Base-by-base conservation (phyloP, 768 basidiomycete species). In the Paxillus involutus region DNA sequence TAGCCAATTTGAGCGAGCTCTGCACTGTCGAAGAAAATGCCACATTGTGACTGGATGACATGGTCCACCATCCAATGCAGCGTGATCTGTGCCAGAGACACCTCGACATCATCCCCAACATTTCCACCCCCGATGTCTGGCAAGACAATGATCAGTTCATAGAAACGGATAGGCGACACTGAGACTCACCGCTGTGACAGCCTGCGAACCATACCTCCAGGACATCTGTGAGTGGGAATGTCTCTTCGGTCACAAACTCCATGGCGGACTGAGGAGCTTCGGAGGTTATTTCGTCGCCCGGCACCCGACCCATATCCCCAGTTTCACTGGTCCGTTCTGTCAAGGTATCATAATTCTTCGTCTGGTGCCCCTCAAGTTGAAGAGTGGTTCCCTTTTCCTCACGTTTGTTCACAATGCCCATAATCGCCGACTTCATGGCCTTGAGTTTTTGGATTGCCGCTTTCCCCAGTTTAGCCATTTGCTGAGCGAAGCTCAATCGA, bases 171-270 rank as follows among this genome's bases (percentile, higher is more conserved):
- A 19, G 1, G 32, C 35, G 3, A 37, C 32, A 44, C 29, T 4
- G 12, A 35, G 39, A 68, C 83, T 51, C 54, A 89, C 89, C 89
- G 41, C 71, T 65, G 60, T 91, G 90, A 56, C 83, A 82, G 2
- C 90, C 90, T 6, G 82, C 61, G 60, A 93, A 93, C 89, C 89
- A 93, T 3, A 91, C 88, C 64, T 93, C 90, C 12, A 84, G 64
- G 13, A 89, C 82, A 66, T 90, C 82, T 3, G 80, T 71, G 24
- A 7, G 6, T 7, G 5, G 1, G 10, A 12, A 46, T 6, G 33
- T 3, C 32, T 53, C 58, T 7, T 62, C 44, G 10, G 19, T 3
- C 2, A 45, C 48, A 33, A 47, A 49, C 21, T 19, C 37, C 9
- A 26, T 36, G 2, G 29, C 3, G 1, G 47, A 5, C 16, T 43